Evolutionary conservation across 768 basidiomycete genomes (phyloP), one percentile per base, ranked within the genome.

Genomic region (Cystofilobasidium capitatum): DNA sequence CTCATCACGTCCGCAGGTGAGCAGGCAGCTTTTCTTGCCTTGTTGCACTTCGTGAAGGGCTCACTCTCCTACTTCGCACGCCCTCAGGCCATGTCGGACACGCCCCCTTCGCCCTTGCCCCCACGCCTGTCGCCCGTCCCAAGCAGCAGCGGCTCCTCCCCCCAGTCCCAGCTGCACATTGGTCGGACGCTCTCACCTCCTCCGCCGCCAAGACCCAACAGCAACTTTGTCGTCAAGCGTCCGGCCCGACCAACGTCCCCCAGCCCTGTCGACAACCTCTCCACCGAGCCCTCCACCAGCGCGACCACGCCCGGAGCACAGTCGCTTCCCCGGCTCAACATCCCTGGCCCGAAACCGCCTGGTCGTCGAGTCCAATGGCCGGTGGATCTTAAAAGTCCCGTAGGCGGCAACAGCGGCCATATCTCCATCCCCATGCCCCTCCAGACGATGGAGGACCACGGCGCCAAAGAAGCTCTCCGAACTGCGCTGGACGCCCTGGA

Each of bases 331-430:
- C 20, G 5, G 24, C 5, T 45, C 44, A n/a, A 7, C 44, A n/a
- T 33, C 20, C 44, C 44, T 26, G 13, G 17, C 33, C 24, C 58
- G 58, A 59, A 57, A 26, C 14, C 58, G 24, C 40, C 44, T 10
- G 60, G 60, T 16, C 59, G 60, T 2, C 62, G 68, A 20, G 68
- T 69, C n/a, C 68, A 69, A 33, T 69, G 62, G 58, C 68, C 68
- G 1, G 47, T 26, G 13, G 62, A 69, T 24, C 42, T 69, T 29
- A 54, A 42, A 17, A 59, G 54, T 8, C 62, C 63, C 36, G 39
- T 59, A 24, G 31, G 62, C 3, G 63, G 63, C 36, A 45, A 62
- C 14, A 49, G 55, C 3, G 16, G 20, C 13, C 40, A 42, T 9
- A 16, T 29, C 17, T 13, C 29, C 4, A 35, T 51, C 14, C 51